Evolutionary conservation across 805 yeast species (phyloP), one percentile per base, ranked within the genome.

Genomic region (Candida ovalis): DNA sequence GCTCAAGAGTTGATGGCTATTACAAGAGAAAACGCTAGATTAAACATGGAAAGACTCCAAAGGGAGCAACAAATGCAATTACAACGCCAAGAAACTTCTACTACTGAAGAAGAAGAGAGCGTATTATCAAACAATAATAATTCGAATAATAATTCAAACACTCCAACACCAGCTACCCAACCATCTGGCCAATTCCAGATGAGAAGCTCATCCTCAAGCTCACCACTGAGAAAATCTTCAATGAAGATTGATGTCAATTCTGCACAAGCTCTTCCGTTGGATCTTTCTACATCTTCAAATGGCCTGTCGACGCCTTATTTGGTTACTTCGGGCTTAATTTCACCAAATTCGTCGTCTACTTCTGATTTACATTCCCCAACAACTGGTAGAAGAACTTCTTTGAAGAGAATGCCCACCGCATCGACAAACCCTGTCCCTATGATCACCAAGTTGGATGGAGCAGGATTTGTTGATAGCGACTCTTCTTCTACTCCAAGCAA

Each of bases 1-100:
- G 99, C 99, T 0, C 96, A 89, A 67, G 96, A 84, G 59, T 67
- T 94, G 65, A 73, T 89, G 58, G 84, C 88, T 2, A 86, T 84
- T 56, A 94, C 96, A 0, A 76, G 95, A 60, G 94, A 85, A 59
- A 88, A 80, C 53, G 82, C 86, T 0, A 77, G 75, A 53, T 59
- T 73, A 45, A 81, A 78, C 53, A 73, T 77, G 47, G 78, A 75
- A 43, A 62, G 70, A 35, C 52, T 73, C 68, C 78, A 72, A 63
- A 76, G 59, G 60, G 69, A 57, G 45, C 50, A 45, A 47, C 57
- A 41, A 43, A 45, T 27, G 24, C 46, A 48, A 35, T 46, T 50
- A 4, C 45, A 43, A 10, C 24, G 33, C 2, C 52, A 47, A 13
- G 55, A 49, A 18, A 38, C 45, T 7, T 43, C 58, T 17, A 48